Evolutionary conservation across 768 basidiomycete species (phyloP).

Genomic region (Udeniomyces megalosporus): DNA sequence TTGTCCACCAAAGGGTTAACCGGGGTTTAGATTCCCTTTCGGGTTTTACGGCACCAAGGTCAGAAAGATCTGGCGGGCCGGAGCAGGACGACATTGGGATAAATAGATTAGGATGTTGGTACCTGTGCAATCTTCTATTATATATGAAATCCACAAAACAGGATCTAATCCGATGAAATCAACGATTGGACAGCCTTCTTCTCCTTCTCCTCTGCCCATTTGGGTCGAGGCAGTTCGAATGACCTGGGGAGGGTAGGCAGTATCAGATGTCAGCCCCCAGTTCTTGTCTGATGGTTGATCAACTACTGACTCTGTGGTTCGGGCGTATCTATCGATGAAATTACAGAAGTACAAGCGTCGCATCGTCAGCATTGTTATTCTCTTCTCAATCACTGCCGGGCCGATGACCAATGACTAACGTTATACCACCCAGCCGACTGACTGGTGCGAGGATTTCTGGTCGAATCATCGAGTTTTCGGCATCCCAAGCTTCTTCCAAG

Average conservation of each 20-base stretch:
- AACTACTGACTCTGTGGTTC: slow-evolving; percentile 19
- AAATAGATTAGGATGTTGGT: too few species aligned
- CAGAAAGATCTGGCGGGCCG: too few species aligned
- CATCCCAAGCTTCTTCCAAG: slow-evolving; percentile 24
- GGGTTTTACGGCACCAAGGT: too few species aligned
- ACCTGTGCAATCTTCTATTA: too few species aligned
- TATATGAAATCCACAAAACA: too few species aligned
- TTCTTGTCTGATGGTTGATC: neutral
- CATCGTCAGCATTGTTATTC: slow-evolving; percentile 19
- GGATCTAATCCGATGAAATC: too few species aligned
- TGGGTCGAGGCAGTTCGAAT: slow-evolving; percentile 31
- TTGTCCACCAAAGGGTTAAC: too few species aligned
- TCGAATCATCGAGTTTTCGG: slow-evolving; percentile 19
- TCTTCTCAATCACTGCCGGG: slow-evolving; percentile 10
- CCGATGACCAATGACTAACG: slow-evolving; percentile 5
- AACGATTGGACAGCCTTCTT: neutral
- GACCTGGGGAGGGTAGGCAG: neutral
- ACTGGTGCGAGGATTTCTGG: slow-evolving; percentile 26
- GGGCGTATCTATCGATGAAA: slow-evolving; percentile 15
- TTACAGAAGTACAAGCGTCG: slow-evolving; percentile 32
- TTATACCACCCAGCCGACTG: slow-evolving; percentile 40
- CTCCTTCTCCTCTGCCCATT: slow-evolving; percentile 33
- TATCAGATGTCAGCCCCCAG: neutral
- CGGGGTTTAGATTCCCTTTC: too few species aligned
- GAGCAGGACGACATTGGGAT: too few species aligned